phyloP scores from a whole-genome alignment of 148 eudicot genomes.

The Diospyros kaki region DNA sequence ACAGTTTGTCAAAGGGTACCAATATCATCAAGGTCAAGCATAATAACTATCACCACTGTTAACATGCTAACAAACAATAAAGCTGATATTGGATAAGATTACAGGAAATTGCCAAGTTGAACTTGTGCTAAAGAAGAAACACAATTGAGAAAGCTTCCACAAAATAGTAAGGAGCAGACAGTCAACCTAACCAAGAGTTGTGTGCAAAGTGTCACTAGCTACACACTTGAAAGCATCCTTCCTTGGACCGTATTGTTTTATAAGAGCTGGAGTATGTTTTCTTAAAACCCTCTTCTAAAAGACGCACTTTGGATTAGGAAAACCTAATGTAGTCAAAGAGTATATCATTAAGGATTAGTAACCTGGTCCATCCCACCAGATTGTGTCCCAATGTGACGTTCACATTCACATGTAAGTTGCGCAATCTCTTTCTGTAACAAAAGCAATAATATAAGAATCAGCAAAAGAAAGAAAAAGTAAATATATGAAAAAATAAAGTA shows the following conservation, averaged over 20 bases:
- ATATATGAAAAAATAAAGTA: too few species aligned
- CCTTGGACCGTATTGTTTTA: background rate
- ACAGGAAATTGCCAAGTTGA: background rate
- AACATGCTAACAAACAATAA: background rate
- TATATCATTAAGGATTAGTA: background rate
- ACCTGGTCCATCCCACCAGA: conserved; percentile 99
- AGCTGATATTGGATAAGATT: background rate
- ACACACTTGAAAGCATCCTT: conserved; percentile 1
- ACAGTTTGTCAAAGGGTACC: background rate
- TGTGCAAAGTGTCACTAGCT: background rate
- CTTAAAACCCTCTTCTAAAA: background rate
- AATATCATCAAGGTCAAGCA: background rate
- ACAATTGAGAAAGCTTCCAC: background rate
- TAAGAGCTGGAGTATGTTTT: background rate
- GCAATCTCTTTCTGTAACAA: conserved; percentile 86
- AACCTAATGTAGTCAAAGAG: background rate
- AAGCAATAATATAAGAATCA: conserved; percentile 4
- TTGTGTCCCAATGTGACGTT: conserved; percentile 91
- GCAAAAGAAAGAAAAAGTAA: background rate
- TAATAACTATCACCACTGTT: background rate
- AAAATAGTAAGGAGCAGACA: background rate
- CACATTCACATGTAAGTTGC: conserved; percentile 92
- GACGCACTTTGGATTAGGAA: background rate
- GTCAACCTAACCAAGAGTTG: background rate
- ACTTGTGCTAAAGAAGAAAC: background rate